A percentile compares a stretch with the other conserved stretches of the same genome.
Evolutionary conservation across 2,329 filamentous ascomycete genomes (phyloP).

Genomic region (Davidsoniella virescens): DNA sequence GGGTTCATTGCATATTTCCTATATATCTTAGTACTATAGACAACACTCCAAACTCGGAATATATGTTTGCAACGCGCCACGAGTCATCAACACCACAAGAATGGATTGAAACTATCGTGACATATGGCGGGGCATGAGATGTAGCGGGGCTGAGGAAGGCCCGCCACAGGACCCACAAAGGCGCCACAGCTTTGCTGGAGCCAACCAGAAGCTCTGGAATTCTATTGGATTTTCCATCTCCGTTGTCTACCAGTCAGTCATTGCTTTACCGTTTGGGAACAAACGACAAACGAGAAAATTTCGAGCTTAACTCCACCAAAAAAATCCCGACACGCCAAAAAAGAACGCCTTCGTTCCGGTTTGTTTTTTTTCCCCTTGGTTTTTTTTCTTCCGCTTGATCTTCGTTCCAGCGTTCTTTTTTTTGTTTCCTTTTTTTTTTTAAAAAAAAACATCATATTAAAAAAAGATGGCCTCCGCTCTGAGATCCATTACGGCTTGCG

Average conservation of each 20-base stretch:
- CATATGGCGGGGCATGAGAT: conserved; percentile 1
- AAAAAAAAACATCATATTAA: neutral
- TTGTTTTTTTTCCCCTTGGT: neutral
- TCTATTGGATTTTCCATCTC: too few species aligned
- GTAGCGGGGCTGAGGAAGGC: neutral
- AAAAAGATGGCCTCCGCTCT: conserved; percentile 63
- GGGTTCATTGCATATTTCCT: neutral
- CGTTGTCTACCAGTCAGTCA: neutral
- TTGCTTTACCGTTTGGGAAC: neutral
- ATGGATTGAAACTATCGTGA: neutral
- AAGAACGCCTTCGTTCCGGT: neutral
- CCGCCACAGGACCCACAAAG: neutral
- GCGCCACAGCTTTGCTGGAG: neutral
- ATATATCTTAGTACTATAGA: neutral
- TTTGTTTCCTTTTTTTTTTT: neutral
- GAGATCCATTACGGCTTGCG: conserved; percentile 62
- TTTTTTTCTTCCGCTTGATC: conserved; percentile 2
- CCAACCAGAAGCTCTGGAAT: conserved; percentile 1
- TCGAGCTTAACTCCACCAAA: conserved; percentile 6
- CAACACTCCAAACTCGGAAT: too few species aligned
- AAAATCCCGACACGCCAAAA: neutral
- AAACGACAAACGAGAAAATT: conserved; percentile 7
- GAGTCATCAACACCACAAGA: too few species aligned
- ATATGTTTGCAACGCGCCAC: too few species aligned
- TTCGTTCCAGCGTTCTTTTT: conserved; percentile 1